phyloP scores from a whole-genome alignment of 495 filamentous ascomycete genomes.

The Choiromyces venosus region DNA sequence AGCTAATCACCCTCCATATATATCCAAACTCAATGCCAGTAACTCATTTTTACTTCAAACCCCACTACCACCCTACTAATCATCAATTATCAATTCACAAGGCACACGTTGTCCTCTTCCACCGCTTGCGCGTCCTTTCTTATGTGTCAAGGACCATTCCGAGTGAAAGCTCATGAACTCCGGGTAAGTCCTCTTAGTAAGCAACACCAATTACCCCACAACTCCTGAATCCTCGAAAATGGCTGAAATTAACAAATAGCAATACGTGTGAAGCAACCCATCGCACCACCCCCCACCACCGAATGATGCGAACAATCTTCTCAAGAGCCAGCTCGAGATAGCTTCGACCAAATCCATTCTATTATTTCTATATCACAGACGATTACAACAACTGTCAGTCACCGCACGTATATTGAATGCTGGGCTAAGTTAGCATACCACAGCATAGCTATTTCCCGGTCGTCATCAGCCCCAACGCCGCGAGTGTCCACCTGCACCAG shows the following conservation, averaged over 20 bases:
- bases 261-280: background rate
- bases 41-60: too few relatives aligned
- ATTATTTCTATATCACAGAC: background rate
- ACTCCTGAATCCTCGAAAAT: background rate
- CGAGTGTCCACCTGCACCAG: background rate
- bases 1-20: too few relatives aligned
- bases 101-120: background rate
- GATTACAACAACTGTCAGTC: background rate
- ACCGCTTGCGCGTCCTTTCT: background rate
- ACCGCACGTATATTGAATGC: background rate
- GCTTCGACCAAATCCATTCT: background rate
- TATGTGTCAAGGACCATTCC: background rate
- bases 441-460: background rate
- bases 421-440: background rate
- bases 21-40: too few relatives aligned
- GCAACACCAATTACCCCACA: background rate
- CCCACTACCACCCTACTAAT: too few relatives aligned
- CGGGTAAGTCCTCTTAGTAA: background rate
- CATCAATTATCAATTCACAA: too few relatives aligned
- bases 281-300: background rate
- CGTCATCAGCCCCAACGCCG: background rate
- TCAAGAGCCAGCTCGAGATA: background rate
- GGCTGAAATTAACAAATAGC: background rate
- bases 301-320: background rate
- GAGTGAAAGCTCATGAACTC: background rate